phyloP scores from a whole-genome alignment of 2,329 filamentous ascomycete species.

The Botrytis porri region DNA sequence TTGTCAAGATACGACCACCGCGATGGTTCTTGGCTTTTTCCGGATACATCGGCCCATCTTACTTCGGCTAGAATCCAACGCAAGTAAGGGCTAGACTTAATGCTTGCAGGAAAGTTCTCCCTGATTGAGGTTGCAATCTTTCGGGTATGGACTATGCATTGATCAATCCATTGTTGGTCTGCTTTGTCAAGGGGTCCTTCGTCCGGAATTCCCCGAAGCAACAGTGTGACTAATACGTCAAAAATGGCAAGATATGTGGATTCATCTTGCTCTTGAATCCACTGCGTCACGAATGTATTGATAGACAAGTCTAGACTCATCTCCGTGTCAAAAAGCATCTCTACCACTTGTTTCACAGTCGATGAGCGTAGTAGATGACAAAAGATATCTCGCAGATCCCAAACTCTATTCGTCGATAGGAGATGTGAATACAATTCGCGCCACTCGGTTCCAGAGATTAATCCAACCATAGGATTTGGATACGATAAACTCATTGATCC shows the following conservation, averaged over 20 bases:
- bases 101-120: neutral
- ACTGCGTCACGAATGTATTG: neutral
- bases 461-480: neutral
- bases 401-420: neutral
- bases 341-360: neutral
- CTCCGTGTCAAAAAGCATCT: neutral
- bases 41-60: neutral
- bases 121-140: neutral
- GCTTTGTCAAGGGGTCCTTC: neutral
- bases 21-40: neutral
- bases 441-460: neutral
- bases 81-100: slow-evolving; percentile 2
- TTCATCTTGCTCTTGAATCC: neutral
- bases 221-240: neutral
- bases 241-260: neutral
- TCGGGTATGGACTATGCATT: neutral
- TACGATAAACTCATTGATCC: neutral
- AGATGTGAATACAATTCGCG: neutral
- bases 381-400: neutral
- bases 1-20: neutral
- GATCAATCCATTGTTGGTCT: neutral
- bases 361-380: neutral
- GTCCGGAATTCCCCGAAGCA: neutral
- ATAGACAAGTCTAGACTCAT: neutral
- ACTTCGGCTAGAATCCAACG: neutral